Evolutionary conservation across 805 yeast genomes (phyloP).

Genomic region (Kodamaea neixiangensis): DNA sequence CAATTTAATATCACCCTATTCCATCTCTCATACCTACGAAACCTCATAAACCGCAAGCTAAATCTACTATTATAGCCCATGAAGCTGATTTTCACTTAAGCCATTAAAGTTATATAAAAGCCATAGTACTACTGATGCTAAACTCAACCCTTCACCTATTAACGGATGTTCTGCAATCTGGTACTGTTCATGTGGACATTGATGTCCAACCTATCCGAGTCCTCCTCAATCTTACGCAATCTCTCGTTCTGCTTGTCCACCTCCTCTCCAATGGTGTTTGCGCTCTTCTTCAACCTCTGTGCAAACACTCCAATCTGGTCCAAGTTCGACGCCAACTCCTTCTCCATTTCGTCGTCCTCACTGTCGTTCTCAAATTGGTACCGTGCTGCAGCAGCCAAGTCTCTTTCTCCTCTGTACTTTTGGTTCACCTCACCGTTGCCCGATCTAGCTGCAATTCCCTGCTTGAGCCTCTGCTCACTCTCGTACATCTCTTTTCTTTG

Average conservation of each 20-base stretch:
- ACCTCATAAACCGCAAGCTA: too few relatives aligned
- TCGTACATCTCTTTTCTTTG: slow-evolving; percentile 59
- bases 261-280: slow-evolving; percentile 73
- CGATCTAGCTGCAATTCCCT: slow-evolving; percentile 52
- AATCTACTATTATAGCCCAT: too few relatives aligned
- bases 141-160: slow-evolving; percentile 9
- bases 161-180: slow-evolving; percentile 58
- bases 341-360: slow-evolving; percentile 91
- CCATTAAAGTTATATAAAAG: too few relatives aligned
- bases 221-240: slow-evolving; percentile 74
- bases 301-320: slow-evolving; percentile 74
- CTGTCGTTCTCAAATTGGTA: slow-evolving; percentile 87
- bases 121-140: too few relatives aligned
- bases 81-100: too few relatives aligned
- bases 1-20: too few relatives aligned
- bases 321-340: slow-evolving; percentile 80
- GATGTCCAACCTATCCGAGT: slow-evolving; percentile 82
- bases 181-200: slow-evolving; percentile 77
- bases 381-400: slow-evolving; percentile 59
- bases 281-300: slow-evolving; percentile 69
- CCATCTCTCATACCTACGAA: too few relatives aligned
- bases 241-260: slow-evolving; percentile 76
- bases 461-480: slow-evolving; percentile 68
- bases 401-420: slow-evolving; percentile 54
- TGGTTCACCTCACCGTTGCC: slow-evolving; percentile 37